Conservation (phyloP, 2,329 filamentous ascomycete species). For the Fusarium liriodendri region DNA sequence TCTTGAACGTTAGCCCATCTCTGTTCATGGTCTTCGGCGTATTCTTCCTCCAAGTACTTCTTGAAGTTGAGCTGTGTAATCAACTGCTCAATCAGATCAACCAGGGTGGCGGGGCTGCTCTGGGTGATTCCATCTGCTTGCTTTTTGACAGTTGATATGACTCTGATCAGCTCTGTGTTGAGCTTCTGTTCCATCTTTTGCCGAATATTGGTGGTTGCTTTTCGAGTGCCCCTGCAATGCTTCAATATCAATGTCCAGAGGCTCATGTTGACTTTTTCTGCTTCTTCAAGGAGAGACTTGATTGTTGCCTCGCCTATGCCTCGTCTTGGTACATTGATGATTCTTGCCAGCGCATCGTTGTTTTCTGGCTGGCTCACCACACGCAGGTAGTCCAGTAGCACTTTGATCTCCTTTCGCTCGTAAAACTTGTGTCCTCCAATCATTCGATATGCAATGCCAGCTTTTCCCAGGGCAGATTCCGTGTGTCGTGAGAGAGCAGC, state of each 20-base stretch:
- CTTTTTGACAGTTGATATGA: slow-evolving; percentile 50
- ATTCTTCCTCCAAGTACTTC: slow-evolving; percentile 77
- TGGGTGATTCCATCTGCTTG: slow-evolving; percentile 44
- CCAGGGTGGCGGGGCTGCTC: slow-evolving; percentile 50
- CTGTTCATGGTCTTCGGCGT: slow-evolving; percentile 79
- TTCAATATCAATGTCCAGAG: slow-evolving; percentile 79
- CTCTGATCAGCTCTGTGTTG: slow-evolving; percentile 60
- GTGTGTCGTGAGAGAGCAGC: slow-evolving; percentile 86
- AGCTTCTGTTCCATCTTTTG: slow-evolving; percentile 65
- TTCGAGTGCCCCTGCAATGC: slow-evolving; percentile 63
- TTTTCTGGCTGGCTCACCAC: slow-evolving; percentile 87
- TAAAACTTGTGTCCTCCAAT: slow-evolving; percentile 92
- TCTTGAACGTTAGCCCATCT: slow-evolving; percentile 93
- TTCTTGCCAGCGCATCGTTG: slow-evolving; percentile 84
- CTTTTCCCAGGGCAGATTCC: slow-evolving; percentile 82
- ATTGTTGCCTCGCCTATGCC: slow-evolving; percentile 85
- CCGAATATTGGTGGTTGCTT: slow-evolving; percentile 61
- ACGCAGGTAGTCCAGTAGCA: slow-evolving; percentile 87
- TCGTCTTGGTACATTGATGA: slow-evolving; percentile 86
- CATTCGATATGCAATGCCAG: slow-evolving; percentile 90
- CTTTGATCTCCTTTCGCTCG: slow-evolving; percentile 88
- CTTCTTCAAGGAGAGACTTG: slow-evolving; percentile 79
- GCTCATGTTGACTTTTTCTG: slow-evolving; percentile 74
- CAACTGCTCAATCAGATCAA: slow-evolving; percentile 63
- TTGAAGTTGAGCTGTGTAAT: slow-evolving; percentile 77